Evolutionary conservation across 148 eudicot genomes (phyloP).

Genomic region (Nepenthes gracilis): DNA sequence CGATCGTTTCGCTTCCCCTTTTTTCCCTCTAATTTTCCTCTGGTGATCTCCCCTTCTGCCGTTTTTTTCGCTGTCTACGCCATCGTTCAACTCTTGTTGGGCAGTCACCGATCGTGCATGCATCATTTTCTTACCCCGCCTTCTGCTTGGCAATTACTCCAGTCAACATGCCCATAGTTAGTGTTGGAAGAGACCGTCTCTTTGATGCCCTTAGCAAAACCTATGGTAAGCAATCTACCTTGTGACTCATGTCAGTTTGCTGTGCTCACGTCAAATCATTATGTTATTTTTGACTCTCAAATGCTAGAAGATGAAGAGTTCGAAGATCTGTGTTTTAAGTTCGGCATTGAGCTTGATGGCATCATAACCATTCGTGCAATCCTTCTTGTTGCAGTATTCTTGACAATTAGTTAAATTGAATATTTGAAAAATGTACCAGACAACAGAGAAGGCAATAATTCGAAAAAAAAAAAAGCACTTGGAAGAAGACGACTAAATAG

Average conservation of each 20-base stretch:
- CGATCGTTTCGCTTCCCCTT: no score
- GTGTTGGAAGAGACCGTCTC: slow-evolving; percentile 74
- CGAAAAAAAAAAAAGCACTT: slow-evolving; percentile 74
- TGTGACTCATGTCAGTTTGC: not conserved
- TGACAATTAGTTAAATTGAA: not conserved
- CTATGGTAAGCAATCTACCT: slow-evolving; percentile 21
- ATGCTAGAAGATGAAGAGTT: slow-evolving; percentile 50
- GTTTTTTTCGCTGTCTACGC: no score
- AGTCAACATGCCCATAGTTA: slow-evolving; percentile 60
- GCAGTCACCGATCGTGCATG: no score
- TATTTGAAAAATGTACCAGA: slow-evolving; percentile 20
- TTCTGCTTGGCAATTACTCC: no score
- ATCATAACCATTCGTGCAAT: slow-evolving; percentile 32
- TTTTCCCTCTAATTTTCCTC: no score
- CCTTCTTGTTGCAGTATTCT: not conserved
- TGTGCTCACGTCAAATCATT: not conserved
- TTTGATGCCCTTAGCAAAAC: slow-evolving; percentile 40
- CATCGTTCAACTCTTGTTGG: no score
- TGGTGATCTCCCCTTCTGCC: no score
- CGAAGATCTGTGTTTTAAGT: slow-evolving; percentile 73
- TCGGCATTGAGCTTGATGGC: slow-evolving; percentile 97
- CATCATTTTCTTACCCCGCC: no score
- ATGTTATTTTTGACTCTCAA: not conserved
- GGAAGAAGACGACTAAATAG: slow-evolving; percentile 41
- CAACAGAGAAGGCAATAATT: slow-evolving; percentile 84